A percentile compares a stretch with the other conserved stretches of the same genome.
These are phyloP conservation scores for Apophysomyces elegans DNA, from an alignment of 371 early-diverging fungal species.

Conservation along the genomic window DNA sequence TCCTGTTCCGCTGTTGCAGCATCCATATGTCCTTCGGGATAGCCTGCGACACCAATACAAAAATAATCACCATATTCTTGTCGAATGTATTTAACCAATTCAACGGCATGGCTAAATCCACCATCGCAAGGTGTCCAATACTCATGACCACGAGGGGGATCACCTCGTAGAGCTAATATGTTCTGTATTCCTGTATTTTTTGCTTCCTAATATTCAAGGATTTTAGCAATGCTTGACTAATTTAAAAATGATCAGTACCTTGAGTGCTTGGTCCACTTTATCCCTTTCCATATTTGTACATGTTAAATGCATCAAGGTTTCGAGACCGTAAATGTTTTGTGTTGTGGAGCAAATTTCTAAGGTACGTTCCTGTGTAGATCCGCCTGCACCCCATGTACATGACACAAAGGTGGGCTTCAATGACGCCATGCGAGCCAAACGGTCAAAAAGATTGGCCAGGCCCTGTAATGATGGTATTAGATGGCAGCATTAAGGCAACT, in stretches of 20 bases:
- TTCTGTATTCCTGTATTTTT: slow-evolving; percentile 89
- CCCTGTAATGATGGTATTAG: slow-evolving; percentile 56
- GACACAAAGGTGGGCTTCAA: slow-evolving; percentile 89
- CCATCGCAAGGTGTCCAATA: slow-evolving; percentile 82
- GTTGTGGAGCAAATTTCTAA: slow-evolving; percentile 82
- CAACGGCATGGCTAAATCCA: slow-evolving; percentile 85
- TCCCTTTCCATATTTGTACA: slow-evolving; percentile 96
- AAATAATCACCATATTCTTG: slow-evolving; percentile 89
- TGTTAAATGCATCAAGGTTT: slow-evolving; percentile 95
- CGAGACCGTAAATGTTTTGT: slow-evolving; percentile 85
- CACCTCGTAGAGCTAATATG: slow-evolving; percentile 95
- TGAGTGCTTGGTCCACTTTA: slow-evolving; percentile 82
- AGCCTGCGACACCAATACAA: slow-evolving; percentile 95
- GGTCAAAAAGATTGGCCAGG: slow-evolving; percentile 88
- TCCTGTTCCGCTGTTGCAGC: slow-evolving; percentile 52
- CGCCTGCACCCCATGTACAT: slow-evolving; percentile 98
- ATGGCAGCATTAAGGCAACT: background rate
- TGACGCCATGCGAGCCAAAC: slow-evolving; percentile 87
- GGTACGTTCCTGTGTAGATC: slow-evolving; percentile 87
- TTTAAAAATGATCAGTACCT: slow-evolving; percentile 36
- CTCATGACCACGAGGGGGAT: slow-evolving; percentile 79
- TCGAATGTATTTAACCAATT: slow-evolving; percentile 92
- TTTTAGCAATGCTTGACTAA: background rate
- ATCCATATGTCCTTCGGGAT: slow-evolving; percentile 95
- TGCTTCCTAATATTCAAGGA: slow-evolving; percentile 59